Percentiles rank a stretch among this genome's conserved stretches.
phyloP scores from a whole-genome alignment of 2,329 filamentous ascomycete genomes.

The Podosphaera fusca region DNA sequence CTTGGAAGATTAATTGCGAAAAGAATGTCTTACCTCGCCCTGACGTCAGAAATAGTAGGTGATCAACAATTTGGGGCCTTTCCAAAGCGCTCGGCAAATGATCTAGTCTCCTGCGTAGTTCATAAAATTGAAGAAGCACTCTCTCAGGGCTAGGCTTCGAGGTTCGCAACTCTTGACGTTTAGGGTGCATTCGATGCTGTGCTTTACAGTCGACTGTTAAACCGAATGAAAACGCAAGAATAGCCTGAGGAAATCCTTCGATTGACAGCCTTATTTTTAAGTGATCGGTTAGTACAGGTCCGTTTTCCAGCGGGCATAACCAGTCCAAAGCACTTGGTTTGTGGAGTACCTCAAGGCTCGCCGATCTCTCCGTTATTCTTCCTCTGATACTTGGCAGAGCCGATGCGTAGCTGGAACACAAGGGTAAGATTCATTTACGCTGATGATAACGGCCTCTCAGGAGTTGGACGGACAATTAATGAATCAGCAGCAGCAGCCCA shows the following conservation, averaged over 20 bases:
- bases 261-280: not conserved
- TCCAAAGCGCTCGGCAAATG: too few relatives aligned
- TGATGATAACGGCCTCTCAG: not conserved
- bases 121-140: too few relatives aligned
- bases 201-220: not conserved
- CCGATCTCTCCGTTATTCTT: not conserved
- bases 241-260: not conserved
- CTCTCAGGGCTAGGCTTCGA: not conserved
- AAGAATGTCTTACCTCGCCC: too few relatives aligned
- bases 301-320: not conserved
- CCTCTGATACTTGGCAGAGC: not conserved
- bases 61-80: too few relatives aligned
- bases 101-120: too few relatives aligned
- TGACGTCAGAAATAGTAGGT: too few relatives aligned
- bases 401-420: not conserved
- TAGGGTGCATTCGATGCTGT: not conserved
- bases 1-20: too few relatives aligned
- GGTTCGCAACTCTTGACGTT: not conserved
- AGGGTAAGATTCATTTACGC: not conserved
- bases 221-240: not conserved
- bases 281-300: too few relatives aligned
- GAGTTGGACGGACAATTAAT: too few relatives aligned
- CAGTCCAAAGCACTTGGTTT: not conserved
- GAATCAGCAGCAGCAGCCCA: too few relatives aligned
- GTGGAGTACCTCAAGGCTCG: not conserved